A percentile compares a stretch with the other conserved stretches of the same genome.
These are phyloP conservation scores for Agaricus subrufescens DNA, from an alignment of 768 basidiomycete genomes.

Conservation along the genomic window DNA sequence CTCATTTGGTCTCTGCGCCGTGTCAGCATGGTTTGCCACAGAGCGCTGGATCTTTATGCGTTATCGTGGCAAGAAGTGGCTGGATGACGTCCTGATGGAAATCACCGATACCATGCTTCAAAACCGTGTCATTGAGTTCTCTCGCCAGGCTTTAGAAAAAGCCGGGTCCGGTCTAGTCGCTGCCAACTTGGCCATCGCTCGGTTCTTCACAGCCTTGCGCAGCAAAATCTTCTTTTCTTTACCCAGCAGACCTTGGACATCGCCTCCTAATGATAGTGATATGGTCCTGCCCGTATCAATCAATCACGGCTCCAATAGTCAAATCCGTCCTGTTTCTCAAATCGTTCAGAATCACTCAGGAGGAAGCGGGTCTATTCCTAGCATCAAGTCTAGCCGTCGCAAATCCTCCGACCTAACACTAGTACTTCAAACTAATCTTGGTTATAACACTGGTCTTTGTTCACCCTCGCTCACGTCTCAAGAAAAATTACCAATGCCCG, in stretches of 20 bases:
- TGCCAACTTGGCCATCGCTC: not conserved
- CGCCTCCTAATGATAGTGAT: not conserved
- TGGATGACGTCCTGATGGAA: slow-evolving; percentile 55
- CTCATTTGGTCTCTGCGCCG: slow-evolving; percentile 64
- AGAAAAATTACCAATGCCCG: slow-evolving; percentile 15
- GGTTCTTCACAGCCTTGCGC: not conserved
- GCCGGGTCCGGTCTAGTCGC: not conserved
- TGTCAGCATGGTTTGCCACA: slow-evolving; percentile 70
- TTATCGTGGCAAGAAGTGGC: slow-evolving; percentile 66
- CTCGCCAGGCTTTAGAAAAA: slow-evolving; percentile 6
- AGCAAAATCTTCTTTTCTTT: not conserved
- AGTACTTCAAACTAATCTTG: slow-evolving; percentile 3
- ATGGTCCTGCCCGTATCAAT: not conserved
- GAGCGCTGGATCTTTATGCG: slow-evolving; percentile 62
- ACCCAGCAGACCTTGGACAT: not conserved
- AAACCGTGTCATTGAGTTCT: slow-evolving; percentile 3
- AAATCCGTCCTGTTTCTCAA: no score
- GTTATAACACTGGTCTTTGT: slow-evolving; percentile 13
- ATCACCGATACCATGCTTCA: slow-evolving; percentile 21
- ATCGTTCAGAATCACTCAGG: slow-evolving; percentile 8
- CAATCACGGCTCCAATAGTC: not conserved
- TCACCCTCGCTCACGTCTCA: slow-evolving; percentile 13
- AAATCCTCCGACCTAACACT: slow-evolving; percentile 17
- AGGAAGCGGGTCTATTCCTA: slow-evolving; percentile 8
- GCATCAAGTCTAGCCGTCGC: slow-evolving; percentile 7